A percentile compares a stretch with the other conserved stretches of the same genome.
Conservation (phyloP, 2,329 filamentous ascomycete species). For the Coniochaeta ligniaria region DNA sequence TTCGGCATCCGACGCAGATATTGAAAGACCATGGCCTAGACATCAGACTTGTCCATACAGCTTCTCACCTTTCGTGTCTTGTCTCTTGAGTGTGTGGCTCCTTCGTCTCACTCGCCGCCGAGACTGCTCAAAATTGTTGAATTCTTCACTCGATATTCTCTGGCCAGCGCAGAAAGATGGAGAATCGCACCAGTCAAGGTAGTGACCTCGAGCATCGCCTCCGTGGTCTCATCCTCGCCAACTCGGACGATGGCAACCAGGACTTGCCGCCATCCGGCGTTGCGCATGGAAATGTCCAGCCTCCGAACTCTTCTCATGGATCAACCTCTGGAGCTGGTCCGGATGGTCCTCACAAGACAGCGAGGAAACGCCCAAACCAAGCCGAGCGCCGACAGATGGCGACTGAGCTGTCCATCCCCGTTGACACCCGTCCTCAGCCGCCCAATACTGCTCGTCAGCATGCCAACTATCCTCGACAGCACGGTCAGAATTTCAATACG, state of each 20-base stretch:
- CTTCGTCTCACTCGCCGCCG: background rate
- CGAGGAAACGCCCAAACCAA: conserved; percentile 51
- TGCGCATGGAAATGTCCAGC: background rate
- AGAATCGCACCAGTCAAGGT: conserved; percentile 24
- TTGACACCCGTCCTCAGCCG: conserved; percentile 36
- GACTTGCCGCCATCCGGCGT: background rate
- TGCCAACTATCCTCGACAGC: conserved; percentile 17
- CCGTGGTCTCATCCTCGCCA: conserved; percentile 52
- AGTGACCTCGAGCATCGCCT: conserved; percentile 48
- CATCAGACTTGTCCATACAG: background rate
- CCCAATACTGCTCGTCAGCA: conserved; percentile 16
- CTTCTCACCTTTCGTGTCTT: background rate
- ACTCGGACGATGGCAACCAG: conserved; percentile 21
- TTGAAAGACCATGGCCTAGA: background rate
- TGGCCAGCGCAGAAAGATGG: conserved; percentile 7
- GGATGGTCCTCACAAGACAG: conserved; percentile 14
- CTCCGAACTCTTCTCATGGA: background rate
- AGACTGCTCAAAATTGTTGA: background rate
- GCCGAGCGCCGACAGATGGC: conserved; percentile 58
- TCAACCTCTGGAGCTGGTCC: background rate
- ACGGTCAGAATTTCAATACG: conserved; percentile 7
- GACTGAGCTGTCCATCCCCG: conserved; percentile 48
- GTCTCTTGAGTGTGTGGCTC: background rate
- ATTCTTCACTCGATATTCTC: background rate
- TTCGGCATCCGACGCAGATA: background rate